Evolutionary conservation across 1,139 yeast genomes (phyloP).

Genomic region (Saccharomyces hybrid): DNA sequence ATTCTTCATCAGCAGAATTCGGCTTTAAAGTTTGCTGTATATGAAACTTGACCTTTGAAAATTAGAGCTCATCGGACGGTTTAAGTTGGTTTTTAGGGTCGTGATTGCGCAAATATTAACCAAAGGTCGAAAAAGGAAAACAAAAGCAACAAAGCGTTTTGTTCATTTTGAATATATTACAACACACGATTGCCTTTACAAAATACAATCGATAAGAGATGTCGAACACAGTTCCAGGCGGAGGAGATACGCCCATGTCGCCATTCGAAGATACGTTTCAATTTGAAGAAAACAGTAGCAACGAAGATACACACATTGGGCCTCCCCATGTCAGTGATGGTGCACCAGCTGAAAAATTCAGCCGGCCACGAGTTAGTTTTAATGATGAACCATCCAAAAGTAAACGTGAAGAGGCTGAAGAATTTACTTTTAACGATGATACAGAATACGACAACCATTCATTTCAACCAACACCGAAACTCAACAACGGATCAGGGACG

Average conservation of each 20-base stretch:
- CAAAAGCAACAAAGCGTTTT: background rate
- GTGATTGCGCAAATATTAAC: background rate
- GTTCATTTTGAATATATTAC: no score
- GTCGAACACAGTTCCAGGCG: background rate
- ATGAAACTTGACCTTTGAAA: background rate
- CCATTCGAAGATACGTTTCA: conserved; percentile 27
- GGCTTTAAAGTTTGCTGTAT: background rate
- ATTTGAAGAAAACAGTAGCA: conserved; percentile 17
- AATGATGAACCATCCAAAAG: background rate
- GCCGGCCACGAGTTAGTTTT: background rate
- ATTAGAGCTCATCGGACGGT: background rate
- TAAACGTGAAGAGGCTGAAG: conserved; percentile 8
- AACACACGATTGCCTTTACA: background rate
- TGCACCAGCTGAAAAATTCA: background rate
- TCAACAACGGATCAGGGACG: conserved; percentile 15
- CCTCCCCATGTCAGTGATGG: background rate
- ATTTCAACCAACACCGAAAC: conserved; percentile 25
- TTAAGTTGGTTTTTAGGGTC: background rate
- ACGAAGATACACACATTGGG: background rate
- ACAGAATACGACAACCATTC: conserved; percentile 21
- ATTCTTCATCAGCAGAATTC: background rate
- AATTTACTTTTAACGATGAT: conserved; percentile 13
- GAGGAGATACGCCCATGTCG: conserved; percentile 6
- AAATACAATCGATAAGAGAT: background rate
- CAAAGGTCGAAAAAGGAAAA: background rate